Evolutionary conservation across 23 red algal species (phyloP).

Genomic region (Gracilaria vermiculophylla): DNA sequence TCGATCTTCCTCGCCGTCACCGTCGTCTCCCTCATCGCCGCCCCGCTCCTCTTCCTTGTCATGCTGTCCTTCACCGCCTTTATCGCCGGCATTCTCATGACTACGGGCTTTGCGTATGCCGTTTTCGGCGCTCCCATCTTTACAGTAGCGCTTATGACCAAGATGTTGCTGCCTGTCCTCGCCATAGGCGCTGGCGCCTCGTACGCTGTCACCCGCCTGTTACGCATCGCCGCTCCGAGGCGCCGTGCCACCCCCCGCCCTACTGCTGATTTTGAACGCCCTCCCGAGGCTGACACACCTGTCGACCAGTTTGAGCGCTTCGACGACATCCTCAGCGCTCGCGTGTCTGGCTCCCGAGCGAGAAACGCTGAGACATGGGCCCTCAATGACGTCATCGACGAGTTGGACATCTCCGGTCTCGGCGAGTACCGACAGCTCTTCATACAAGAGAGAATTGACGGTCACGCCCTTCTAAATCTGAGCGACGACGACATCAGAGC

Average conservation of each 20-base stretch:
- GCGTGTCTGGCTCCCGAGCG: not conserved
- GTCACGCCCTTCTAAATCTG: conserved; percentile 36
- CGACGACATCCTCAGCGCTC: conserved; percentile 4
- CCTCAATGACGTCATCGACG: conserved; percentile 50
- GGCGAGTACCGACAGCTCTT: conserved; percentile 59
- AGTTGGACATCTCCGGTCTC: conserved; percentile 36
- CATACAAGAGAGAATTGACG: conserved; percentile 62
- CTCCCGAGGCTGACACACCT: too few relatives aligned
- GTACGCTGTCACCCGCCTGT: not conserved
- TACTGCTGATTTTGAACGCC: too few relatives aligned
- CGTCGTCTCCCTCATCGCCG: conserved; percentile 14
- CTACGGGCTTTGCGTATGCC: conserved; percentile 28
- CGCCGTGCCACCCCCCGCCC: not conserved
- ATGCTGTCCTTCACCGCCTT: conserved; percentile 24
- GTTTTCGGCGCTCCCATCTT: conserved; percentile 33
- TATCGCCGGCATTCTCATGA: not conserved
- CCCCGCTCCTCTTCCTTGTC: conserved; percentile 33
- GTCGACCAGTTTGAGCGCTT: conserved; percentile 41
- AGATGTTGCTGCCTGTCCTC: conserved; percentile 20
- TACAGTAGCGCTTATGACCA: conserved; percentile 1
- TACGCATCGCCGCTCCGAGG: not conserved
- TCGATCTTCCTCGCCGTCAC: conserved; percentile 22
- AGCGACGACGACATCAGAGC: conserved; percentile 41
- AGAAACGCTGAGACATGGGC: conserved; percentile 12
- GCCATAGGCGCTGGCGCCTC: conserved; percentile 1